A percentile compares a stretch with the other conserved stretches of the same genome.
phyloP scores from a whole-genome alignment of 495 filamentous ascomycete species.

The Annulohypoxylon nitens region DNA sequence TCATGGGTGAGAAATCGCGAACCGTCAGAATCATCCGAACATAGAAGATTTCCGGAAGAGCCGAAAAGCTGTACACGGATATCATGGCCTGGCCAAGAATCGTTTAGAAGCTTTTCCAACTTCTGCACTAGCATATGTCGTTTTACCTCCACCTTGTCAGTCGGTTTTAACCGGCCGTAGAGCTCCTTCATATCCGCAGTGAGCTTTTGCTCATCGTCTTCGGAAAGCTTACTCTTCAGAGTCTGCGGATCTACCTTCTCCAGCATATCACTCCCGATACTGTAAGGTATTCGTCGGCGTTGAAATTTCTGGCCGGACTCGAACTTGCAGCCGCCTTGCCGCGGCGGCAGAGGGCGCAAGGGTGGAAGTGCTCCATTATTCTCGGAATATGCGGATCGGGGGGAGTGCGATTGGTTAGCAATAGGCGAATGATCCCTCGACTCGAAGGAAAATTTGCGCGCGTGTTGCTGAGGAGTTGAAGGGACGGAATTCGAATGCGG shows the following conservation, averaged over 20 bases:
- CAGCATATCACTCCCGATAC: conserved; percentile 79
- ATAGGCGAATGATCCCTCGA: conserved; percentile 89
- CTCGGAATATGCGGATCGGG: conserved; percentile 91
- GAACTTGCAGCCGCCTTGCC: conserved; percentile 77
- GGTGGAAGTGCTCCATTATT: conserved; percentile 78
- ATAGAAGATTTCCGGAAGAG: conserved; percentile 94
- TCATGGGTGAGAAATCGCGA: conserved; percentile 50
- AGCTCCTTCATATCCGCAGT: conserved; percentile 84
- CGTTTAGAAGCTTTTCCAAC: conserved; percentile 85
- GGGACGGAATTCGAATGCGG: conserved; percentile 90
- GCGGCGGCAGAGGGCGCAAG: conserved; percentile 66
- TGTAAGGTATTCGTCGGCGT: conserved; percentile 88
- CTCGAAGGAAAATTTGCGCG: conserved; percentile 84
- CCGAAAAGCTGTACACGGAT: conserved; percentile 96
- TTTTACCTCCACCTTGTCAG: conserved; percentile 79
- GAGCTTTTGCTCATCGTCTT: conserved; percentile 82
- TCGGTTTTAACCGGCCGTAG: conserved; percentile 88
- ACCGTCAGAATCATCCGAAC: conserved; percentile 98
- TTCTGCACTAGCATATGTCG: conserved; percentile 83
- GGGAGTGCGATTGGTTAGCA: conserved; percentile 81
- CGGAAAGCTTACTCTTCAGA: conserved; percentile 71
- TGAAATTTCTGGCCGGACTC: conserved; percentile 70
- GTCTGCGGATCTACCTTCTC: conserved; percentile 76
- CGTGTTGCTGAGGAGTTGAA: conserved; percentile 91
- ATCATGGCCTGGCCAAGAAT: conserved; percentile 90